A percentile compares a stretch with the other conserved stretches of the same genome.
Evolutionary conservation across 495 filamentous ascomycete genomes (phyloP).

Genomic region (Cercophora sp.): DNA sequence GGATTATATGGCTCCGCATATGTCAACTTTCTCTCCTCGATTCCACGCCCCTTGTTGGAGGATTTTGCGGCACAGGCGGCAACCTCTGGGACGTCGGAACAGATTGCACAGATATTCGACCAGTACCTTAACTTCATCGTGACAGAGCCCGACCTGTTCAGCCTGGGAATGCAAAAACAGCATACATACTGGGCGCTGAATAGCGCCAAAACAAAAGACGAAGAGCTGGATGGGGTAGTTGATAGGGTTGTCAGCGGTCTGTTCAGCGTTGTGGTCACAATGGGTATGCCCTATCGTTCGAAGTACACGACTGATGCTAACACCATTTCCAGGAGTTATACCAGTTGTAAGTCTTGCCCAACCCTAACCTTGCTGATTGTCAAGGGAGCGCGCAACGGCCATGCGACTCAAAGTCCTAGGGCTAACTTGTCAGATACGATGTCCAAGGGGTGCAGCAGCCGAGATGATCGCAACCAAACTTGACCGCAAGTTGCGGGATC

Average conservation of each 20-base stretch:
- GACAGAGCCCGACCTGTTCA: conserved; percentile 92
- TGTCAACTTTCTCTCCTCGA: conserved; percentile 94
- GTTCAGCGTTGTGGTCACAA: conserved; percentile 94
- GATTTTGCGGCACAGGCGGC: conserved; percentile 91
- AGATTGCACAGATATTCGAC: conserved; percentile 89
- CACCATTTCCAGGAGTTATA: conserved; percentile 67
- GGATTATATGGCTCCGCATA: conserved; percentile 91
- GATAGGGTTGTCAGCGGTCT: conserved; percentile 91
- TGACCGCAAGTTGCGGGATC: conserved; percentile 92
- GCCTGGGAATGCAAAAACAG: conserved; percentile 81
- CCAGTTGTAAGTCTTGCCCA: conserved; percentile 53
- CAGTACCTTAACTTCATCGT: conserved; percentile 99
- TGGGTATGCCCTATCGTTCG: conserved; percentile 68
- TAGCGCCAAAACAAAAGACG: conserved; percentile 84
- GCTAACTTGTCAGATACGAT: conserved; percentile 56
- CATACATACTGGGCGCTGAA: conserved; percentile 89
- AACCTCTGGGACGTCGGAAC: conserved; percentile 74
- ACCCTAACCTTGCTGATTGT: too few species aligned
- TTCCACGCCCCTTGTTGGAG: conserved; percentile 88
- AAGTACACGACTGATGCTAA: too few species aligned
- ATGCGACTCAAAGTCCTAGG: too few species aligned
- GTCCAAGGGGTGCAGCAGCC: conserved; percentile 85
- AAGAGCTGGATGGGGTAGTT: conserved; percentile 78
- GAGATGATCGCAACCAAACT: conserved; percentile 92
- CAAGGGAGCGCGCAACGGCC: too few species aligned